Conservation (phyloP, 345 rosid genomes). For the Aquilaria malaccensis region DNA sequence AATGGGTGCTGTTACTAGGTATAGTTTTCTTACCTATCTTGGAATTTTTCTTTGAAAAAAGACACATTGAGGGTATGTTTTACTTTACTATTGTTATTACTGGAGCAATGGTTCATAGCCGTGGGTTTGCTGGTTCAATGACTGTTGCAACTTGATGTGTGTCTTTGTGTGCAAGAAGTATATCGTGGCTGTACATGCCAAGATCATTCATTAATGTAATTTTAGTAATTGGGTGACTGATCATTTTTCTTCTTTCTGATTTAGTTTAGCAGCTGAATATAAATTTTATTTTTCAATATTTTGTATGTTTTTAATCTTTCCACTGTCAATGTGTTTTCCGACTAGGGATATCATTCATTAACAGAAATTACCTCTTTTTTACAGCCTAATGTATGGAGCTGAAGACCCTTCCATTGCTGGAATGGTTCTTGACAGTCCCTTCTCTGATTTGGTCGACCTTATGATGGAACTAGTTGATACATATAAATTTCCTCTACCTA, state of each 20-base stretch:
- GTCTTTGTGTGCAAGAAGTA: too few species aligned
- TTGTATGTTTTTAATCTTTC: not conserved
- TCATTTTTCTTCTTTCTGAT: too few species aligned
- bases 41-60: slow-evolving; percentile 1
- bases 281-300: not conserved
- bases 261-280: not conserved
- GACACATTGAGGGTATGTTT: too few species aligned
- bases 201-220: not conserved
- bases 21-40: slow-evolving; percentile 18
- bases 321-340: not conserved
- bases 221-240: not conserved
- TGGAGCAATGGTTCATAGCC: not conserved
- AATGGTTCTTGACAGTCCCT: slow-evolving; percentile 91
- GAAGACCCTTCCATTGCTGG: slow-evolving; percentile 96
- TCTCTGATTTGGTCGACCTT: slow-evolving; percentile 87
- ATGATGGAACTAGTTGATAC: slow-evolving; percentile 94
- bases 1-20: slow-evolving; percentile 96
- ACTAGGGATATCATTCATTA: slow-evolving; percentile 1
- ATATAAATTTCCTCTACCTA: slow-evolving; percentile 72
- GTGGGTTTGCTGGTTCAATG: too few species aligned
- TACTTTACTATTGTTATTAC: slow-evolving; percentile 9
- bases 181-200: not conserved
- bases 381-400: slow-evolving; percentile 90
- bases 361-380: slow-evolving; percentile 11
- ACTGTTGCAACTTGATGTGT: too few species aligned